Evolutionary conservation across 192 early-diverging fungal genomes (phyloP).

Genomic region (Backusella circina): DNA sequence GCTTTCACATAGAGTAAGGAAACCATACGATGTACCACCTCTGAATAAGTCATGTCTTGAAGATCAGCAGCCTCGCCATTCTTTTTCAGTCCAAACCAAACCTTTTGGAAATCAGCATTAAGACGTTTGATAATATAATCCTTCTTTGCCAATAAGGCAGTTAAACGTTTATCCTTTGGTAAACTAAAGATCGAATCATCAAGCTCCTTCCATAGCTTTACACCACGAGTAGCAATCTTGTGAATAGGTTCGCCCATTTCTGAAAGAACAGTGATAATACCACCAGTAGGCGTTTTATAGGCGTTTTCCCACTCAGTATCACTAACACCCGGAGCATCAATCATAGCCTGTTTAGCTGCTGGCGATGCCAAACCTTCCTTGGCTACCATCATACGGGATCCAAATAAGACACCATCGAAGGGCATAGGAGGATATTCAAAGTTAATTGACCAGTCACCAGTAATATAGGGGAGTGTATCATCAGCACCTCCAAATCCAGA

Average conservation of each 20-base stretch:
- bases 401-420: conserved; percentile 90
- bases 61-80: conserved; percentile 74
- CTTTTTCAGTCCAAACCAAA: conserved; percentile 89
- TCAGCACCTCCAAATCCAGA: conserved; percentile 87
- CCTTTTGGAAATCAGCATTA: conserved; percentile 89
- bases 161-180: conserved; percentile 76
- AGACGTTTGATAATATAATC: conserved; percentile 84
- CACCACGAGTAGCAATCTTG: conserved; percentile 87
- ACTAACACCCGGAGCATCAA: conserved; percentile 70
- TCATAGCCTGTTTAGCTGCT: conserved; percentile 85
- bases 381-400: conserved; percentile 92
- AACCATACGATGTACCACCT: conserved; percentile 78
- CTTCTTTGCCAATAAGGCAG: conserved; percentile 73
- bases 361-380: conserved; percentile 78
- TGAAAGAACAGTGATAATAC: conserved; percentile 81
- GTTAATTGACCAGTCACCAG: conserved; percentile 84
- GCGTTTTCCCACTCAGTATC: conserved; percentile 85
- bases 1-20: conserved; percentile 75
- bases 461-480: conserved; percentile 86
- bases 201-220: conserved; percentile 75
- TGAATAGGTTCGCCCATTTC: conserved; percentile 95
- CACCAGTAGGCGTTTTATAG: conserved; percentile 70
- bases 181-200: conserved; percentile 75
- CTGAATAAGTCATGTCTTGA: conserved; percentile 91
- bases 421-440: conserved; percentile 91